Percentiles rank a stretch among this genome's conserved stretches.
These are phyloP conservation scores for Tetrastigma voinierianum DNA, from an alignment of 164 flowering plant species.

Conservation along the genomic window DNA sequence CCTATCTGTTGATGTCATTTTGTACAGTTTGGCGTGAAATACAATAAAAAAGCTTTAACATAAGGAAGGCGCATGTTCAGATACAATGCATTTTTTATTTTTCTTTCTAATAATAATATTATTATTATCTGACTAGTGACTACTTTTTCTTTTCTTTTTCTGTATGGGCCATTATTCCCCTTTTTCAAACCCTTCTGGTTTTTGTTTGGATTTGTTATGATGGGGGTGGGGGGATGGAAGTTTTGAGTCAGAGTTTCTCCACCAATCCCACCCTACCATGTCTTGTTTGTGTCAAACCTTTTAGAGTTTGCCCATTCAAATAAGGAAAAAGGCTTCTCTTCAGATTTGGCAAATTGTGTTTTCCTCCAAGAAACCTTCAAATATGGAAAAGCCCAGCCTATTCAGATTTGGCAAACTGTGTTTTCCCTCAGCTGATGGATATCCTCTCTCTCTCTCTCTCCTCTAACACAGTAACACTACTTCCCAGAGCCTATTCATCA, in stretches of 20 bases:
- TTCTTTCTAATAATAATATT: background rate
- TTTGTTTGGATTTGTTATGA: constrained; percentile 31
- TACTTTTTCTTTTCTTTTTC: constrained; percentile 13
- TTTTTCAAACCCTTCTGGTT: constrained; percentile 20
- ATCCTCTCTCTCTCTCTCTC: background rate
- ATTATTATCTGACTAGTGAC: background rate
- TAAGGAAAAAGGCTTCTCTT: constrained; percentile 28
- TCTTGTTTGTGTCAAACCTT: constrained; percentile 38
- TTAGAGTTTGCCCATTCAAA: background rate
- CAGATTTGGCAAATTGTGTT: constrained; percentile 31
- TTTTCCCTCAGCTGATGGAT: constrained; percentile 14
- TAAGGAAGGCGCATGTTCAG: constrained; percentile 1
- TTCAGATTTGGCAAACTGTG: constrained; percentile 23
- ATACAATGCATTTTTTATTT: too few relatives aligned
- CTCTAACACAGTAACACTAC: background rate
- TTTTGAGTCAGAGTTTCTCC: constrained; percentile 18
- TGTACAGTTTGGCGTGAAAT: constrained; percentile 20
- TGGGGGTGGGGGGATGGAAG: constrained; percentile 18
- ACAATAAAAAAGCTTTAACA: constrained; percentile 13
- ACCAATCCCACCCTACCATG: constrained; percentile 11
- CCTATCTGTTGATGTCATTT: constrained; percentile 15
- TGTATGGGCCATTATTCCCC: constrained; percentile 18
- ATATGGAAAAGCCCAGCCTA: constrained; percentile 9
- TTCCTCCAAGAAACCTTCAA: constrained; percentile 38
- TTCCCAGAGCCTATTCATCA: too few relatives aligned